These are phyloP conservation scores for Tetrapyrgos nigripes DNA, from an alignment of 1,284 basidiomycete genomes.

Conservation along the genomic window DNA sequence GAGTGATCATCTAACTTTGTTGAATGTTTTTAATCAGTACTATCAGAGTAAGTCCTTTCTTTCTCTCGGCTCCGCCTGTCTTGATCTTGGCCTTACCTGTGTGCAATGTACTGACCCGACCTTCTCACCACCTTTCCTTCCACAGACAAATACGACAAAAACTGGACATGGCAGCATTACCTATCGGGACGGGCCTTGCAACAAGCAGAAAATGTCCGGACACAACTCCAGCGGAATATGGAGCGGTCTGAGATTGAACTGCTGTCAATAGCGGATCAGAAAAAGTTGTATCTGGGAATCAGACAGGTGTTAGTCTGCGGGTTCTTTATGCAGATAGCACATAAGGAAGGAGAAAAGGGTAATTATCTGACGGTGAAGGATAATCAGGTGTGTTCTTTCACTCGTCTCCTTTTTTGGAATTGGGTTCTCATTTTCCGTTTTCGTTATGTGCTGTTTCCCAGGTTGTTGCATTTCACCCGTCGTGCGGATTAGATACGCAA, in stretches of 20 bases:
- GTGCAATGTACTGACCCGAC: no score
- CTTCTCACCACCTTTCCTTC: background rate
- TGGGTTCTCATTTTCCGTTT: background rate
- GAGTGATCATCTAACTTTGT: slow-evolving; percentile 93
- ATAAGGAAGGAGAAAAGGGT: slow-evolving; percentile 93
- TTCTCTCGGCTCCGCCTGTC: no score
- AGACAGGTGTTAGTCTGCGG: slow-evolving; percentile 89
- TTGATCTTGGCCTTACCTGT: no score
- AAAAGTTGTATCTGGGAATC: slow-evolving; percentile 82
- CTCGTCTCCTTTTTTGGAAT: background rate
- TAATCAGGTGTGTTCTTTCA: slow-evolving; percentile 68
- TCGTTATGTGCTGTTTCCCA: slow-evolving; percentile 41
- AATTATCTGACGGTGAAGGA: slow-evolving; percentile 93
- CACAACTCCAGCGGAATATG: slow-evolving; percentile 92
- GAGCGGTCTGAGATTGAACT: slow-evolving; percentile 89
- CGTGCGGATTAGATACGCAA: slow-evolving; percentile 90
- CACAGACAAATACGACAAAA: slow-evolving; percentile 75
- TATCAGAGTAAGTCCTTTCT: slow-evolving; percentile 66
- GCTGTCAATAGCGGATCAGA: slow-evolving; percentile 79
- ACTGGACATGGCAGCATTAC: slow-evolving; percentile 96
- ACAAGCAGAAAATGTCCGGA: slow-evolving; percentile 96
- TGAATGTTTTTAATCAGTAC: slow-evolving; percentile 97
- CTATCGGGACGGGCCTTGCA: slow-evolving; percentile 84
- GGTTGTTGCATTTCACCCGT: slow-evolving; percentile 94
- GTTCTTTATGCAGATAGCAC: slow-evolving; percentile 99